Evolutionary conservation across 176 grass and related monocot species (phyloP).

Genomic region (Carex parvula): DNA sequence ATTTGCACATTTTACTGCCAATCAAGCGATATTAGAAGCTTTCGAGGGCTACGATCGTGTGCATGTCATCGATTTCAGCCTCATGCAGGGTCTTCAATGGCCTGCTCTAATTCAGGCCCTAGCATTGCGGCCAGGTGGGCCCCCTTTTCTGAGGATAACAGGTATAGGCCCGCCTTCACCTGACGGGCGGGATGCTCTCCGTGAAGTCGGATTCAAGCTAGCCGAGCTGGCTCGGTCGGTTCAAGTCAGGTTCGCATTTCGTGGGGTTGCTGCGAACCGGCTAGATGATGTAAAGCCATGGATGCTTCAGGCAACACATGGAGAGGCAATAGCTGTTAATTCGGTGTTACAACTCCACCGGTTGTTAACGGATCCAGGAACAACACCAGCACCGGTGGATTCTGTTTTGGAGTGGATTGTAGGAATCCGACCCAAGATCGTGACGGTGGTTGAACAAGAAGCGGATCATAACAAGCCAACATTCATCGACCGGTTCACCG

Average conservation of each 20-base stretch:
- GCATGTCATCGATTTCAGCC: slow-evolving; percentile 88
- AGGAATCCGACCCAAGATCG: slow-evolving; percentile 50
- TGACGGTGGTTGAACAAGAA: slow-evolving; percentile 88
- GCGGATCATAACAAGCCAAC: slow-evolving; percentile 83
- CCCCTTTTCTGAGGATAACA: slow-evolving; percentile 74
- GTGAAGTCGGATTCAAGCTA: slow-evolving; percentile 71
- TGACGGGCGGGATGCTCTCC: slow-evolving; percentile 62
- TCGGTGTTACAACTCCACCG: slow-evolving; percentile 93
- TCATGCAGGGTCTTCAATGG: slow-evolving; percentile 97
- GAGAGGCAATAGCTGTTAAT: slow-evolving; percentile 79
- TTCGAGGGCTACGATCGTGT: slow-evolving; percentile 55
- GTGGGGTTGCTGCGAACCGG: slow-evolving; percentile 69
- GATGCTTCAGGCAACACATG: slow-evolving; percentile 65
- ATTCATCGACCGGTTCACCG: slow-evolving; percentile 87
- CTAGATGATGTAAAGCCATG: slow-evolving; percentile 74
- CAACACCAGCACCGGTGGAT: slow-evolving; percentile 43
- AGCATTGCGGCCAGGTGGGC: slow-evolving; percentile 73
- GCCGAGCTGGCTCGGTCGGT: slow-evolving; percentile 82
- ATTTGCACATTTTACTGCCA: slow-evolving; percentile 96
- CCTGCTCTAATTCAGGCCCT: slow-evolving; percentile 86
- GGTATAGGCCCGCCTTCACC: slow-evolving; percentile 82
- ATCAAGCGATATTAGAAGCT: slow-evolving; percentile 91
- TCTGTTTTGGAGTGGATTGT: slow-evolving; percentile 56
- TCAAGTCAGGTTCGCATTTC: slow-evolving; percentile 74
- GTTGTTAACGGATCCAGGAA: slow-evolving; percentile 38